Percentiles rank a stretch among this genome's conserved stretches.
Evolutionary conservation across 495 filamentous ascomycete genomes (phyloP).

Genomic region (Lophiotrema nucula): DNA sequence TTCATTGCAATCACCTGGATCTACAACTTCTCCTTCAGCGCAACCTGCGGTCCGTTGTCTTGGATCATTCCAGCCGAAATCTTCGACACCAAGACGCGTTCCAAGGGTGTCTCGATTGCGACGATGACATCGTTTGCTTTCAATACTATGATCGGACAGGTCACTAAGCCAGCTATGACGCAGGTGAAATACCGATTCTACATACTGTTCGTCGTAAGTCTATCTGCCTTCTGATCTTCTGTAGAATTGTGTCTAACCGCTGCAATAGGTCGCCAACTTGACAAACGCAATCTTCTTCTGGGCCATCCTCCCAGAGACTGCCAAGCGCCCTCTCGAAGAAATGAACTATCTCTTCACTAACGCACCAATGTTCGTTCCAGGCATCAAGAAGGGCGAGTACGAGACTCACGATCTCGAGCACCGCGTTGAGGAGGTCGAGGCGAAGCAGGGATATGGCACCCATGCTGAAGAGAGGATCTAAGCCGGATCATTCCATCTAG

Average conservation of each 20-base stretch:
- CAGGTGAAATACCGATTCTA: conserved; percentile 54
- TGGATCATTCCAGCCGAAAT: conserved; percentile 71
- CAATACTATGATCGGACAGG: conserved; percentile 72
- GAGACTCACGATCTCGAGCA: conserved; percentile 46
- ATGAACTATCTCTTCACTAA: conserved; percentile 71
- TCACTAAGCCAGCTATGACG: conserved; percentile 61
- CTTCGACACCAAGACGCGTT: conserved; percentile 66
- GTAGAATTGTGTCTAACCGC: conserved; percentile 4
- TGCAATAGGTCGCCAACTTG: conserved; percentile 46
- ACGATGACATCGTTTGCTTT: conserved; percentile 67
- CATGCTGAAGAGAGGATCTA: conserved; percentile 7
- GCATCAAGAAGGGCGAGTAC: conserved; percentile 43
- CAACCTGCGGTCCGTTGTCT: conserved; percentile 61
- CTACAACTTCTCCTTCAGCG: conserved; percentile 67
- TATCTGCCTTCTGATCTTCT: background rate
- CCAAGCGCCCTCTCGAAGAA: conserved; percentile 64
- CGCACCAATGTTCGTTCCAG: conserved; percentile 64
- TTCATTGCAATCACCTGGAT: conserved; percentile 73
- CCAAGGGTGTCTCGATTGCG: conserved; percentile 65
- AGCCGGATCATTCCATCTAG: too few species aligned
- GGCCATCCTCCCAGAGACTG: conserved; percentile 62
- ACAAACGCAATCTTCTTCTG: conserved; percentile 68
- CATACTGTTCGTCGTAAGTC: conserved; percentile 53
- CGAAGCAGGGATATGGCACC: conserved; percentile 40
- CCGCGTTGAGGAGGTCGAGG: conserved; percentile 45